phyloP scores from a whole-genome alignment of 129 eudicot genomes.

The Flaveria trinervia region DNA sequence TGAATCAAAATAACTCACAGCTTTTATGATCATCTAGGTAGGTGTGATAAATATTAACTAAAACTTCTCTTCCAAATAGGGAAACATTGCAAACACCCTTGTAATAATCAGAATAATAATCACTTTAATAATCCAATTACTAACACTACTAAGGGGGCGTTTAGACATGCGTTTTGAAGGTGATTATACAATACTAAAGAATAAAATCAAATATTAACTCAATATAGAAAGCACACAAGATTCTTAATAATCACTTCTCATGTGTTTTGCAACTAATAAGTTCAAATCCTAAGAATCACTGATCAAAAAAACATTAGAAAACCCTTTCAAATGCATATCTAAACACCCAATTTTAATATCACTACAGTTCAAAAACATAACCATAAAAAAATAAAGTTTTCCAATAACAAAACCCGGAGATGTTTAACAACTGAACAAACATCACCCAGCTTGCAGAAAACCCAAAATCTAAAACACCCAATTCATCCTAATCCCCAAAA shows the following conservation, averaged over 20 bases:
- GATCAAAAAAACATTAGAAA: neutral
- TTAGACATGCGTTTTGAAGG: conserved; percentile 3
- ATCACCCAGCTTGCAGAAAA: conserved; percentile 11
- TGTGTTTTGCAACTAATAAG: neutral
- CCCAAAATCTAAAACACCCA: conserved; percentile 12
- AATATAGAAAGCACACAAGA: neutral
- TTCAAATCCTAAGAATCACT: neutral
- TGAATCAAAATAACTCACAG: conserved; percentile 3
- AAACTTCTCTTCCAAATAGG: neutral
- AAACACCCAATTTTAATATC: neutral
- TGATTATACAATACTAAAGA: neutral
- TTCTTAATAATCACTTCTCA: neutral
- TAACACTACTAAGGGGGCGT: neutral
- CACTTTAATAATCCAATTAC: conserved; percentile 11
- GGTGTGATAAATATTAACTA: neutral
- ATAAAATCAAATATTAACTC: neutral
- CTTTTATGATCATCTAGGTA: neutral
- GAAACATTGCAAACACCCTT: neutral
- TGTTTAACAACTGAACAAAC: neutral
- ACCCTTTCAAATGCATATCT: conserved; percentile 10
- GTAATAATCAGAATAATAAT: neutral
- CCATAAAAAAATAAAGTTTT: no score
- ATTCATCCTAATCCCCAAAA: conserved; percentile 13
- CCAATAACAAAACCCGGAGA: neutral
- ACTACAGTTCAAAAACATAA: neutral